Evolutionary conservation across 2,329 filamentous ascomycete species (phyloP), one percentile per base, ranked within the genome.

Genomic region (Xylariomycetidae sp.): DNA sequence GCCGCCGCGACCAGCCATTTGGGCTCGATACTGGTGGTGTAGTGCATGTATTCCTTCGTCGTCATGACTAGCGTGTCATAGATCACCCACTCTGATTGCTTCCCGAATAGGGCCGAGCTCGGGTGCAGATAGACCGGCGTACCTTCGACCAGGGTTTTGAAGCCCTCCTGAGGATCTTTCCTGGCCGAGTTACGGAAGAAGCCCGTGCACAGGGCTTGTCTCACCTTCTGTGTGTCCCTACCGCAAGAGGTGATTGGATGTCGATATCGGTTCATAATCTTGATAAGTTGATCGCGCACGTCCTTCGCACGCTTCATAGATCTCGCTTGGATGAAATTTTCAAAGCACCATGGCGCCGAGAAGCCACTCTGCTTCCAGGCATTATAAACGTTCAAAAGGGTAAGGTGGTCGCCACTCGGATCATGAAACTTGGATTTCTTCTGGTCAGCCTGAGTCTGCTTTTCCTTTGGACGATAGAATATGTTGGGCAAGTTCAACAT

Each of bases 381-480:
- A 53, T 96, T 95, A 67, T 94, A 98, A 1, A 98, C 89, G 50
- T 98, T 98, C 27, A 98, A 77, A 0, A 97, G 72, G 0, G 92
- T 98, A 10, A 98, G 71, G 53, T 98, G 92, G 55, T 98, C 92
- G 33, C 92, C 92, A 36, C 88, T 80, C 0, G 90, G 85, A 53
- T 98, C 92, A 64, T 96, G 88, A 64, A 98, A 98, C 58, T 96
- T 96, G 45, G 88, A 74, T 63, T 96, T 96, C 69, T 97, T 97
- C 61, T 96, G 87, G 55, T 98, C 92, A 3, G 94, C 92, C 59
- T 95, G 88, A 30, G 85, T 75, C 55, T 97, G 90, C 66, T 98
- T 98, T 57, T 98, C 94, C 53, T 96, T 95, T 0, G 94, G 92
- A 0, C 94, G 82, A 61, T 96, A 94, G 64, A 97, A 98, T 27